Evolutionary conservation across 2,329 filamentous ascomycete genomes (phyloP), one percentile per base, ranked within the genome.

Genomic region (Harringtonia aguacate): DNA sequence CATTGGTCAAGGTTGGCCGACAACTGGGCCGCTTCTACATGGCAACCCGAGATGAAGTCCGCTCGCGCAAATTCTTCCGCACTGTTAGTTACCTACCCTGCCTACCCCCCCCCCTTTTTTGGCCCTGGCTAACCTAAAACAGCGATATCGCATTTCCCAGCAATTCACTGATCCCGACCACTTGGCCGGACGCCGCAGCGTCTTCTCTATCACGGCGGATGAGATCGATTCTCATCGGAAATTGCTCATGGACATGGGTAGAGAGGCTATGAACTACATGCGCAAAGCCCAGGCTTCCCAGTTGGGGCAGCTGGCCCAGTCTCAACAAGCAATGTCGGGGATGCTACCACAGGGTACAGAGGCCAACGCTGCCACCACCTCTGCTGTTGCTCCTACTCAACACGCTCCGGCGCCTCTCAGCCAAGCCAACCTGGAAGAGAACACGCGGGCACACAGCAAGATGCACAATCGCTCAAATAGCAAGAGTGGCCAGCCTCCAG

Each of bases 131-230:
- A 22, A 39, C 27, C 15, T 4, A 29, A 9, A 34, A 52, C 15
- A 80, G 75, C 72, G 75, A 47, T 58, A 66, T 24, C 72, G 72
- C 12, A 61, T 80, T 28, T 52, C 66, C 1, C 67, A 65, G 36
- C 77, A 81, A 52, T 80, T 76, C 48, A 53, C 56, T 5, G 70
- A 77, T 45, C 67, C 66, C 14, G 67, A 72, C 2, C 58, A 61
- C 39, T 66, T 72, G 63, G 61, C 55, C 3, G 58, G 60, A 2
- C 57, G 69, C 12, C 74, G 68, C 48, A 62, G 69, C 8, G 58
- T 56, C 3, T 73, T 81, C 37, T 75, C 72, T 21, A 69, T 81
- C 17, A 61, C 58, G n/a, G 55, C 61, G 0, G 53, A 62, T 4
- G 77, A 81, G 41, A 55, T 79, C 20, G 70, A 77, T 24, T 60